Evolutionary conservation across 2,329 filamentous ascomycete genomes (phyloP).

Genomic region (Acrodontium crateriforme): DNA sequence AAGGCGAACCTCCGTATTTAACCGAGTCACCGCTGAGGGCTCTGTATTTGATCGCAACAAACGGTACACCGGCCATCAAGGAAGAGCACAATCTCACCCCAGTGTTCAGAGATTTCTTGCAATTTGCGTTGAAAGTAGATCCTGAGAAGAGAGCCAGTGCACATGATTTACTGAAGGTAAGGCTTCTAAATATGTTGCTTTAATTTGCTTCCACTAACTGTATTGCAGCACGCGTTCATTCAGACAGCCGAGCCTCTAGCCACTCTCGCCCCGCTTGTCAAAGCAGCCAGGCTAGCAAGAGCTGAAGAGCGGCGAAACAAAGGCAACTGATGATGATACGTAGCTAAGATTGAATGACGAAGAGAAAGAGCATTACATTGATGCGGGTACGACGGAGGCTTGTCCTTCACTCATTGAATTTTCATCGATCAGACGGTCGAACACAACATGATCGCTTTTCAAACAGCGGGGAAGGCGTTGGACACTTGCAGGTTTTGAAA

Average conservation of each 20-base stretch:
- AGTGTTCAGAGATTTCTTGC: conserved; percentile 81
- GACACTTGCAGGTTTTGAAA: too few relatives aligned
- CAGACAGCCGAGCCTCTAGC: conserved; percentile 39
- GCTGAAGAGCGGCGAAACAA: conserved; percentile 55
- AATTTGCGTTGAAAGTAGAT: conserved; percentile 89
- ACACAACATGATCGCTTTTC: too few relatives aligned
- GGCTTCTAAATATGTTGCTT: conserved; percentile 1
- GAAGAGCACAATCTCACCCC: conserved; percentile 70
- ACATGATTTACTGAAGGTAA: conserved; percentile 80
- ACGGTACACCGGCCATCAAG: conserved; percentile 89
- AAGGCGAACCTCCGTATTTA: conserved; percentile 91
- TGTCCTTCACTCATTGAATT: too few relatives aligned
- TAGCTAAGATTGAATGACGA: too few relatives aligned
- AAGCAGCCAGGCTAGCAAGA: conserved; percentile 70
- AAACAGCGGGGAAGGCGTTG: too few relatives aligned
- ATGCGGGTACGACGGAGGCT: too few relatives aligned
- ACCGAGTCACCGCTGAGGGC: conserved; percentile 89
- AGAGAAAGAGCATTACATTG: too few relatives aligned
- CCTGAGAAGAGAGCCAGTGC: conserved; percentile 93
- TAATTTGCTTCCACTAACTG: conserved; percentile 4
- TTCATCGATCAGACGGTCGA: too few relatives aligned
- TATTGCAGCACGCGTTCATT: conserved; percentile 33
- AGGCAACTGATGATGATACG: conserved; percentile 21
- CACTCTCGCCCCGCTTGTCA: conserved; percentile 74
- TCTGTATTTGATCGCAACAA: conserved; percentile 90